Evolutionary conservation across 805 yeast genomes (phyloP).

Genomic region (Candida taoyuanica): DNA sequence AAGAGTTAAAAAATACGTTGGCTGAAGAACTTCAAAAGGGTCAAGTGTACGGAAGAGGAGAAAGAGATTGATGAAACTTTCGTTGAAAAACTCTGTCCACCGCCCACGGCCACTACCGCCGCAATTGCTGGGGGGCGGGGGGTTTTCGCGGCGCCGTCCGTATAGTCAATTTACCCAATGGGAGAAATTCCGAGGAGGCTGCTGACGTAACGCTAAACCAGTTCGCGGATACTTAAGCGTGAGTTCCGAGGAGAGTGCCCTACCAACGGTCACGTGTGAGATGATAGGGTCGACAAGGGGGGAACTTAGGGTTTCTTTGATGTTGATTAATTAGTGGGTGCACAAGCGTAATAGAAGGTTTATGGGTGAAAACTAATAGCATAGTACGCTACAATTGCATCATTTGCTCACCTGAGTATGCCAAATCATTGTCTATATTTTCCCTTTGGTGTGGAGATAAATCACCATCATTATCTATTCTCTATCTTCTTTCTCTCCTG

Average conservation of each 20-base stretch:
- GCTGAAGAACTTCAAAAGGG: conserved; percentile 12
- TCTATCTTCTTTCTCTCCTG: conserved; percentile 40
- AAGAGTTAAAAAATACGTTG: conserved; percentile 21
- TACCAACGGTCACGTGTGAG: conserved; percentile 10
- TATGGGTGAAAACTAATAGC: too few species aligned
- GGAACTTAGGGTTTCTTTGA: background rate
- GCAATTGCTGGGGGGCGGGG: too few species aligned
- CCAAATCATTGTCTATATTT: background rate
- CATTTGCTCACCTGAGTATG: too few species aligned
- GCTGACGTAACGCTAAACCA: background rate
- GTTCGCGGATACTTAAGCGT: background rate
- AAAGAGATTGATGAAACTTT: conserved; percentile 18
- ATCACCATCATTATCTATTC: too few species aligned
- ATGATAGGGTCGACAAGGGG: conserved; percentile 2
- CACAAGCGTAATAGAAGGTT: too few species aligned
- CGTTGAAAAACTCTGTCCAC: conserved; percentile 14
- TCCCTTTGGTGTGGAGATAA: background rate
- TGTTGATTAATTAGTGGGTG: background rate
- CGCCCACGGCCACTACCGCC: conserved; percentile 3
- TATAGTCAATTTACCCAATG: too few species aligned
- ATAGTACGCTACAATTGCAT: too few species aligned
- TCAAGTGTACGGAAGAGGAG: conserved; percentile 5
- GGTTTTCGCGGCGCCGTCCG: too few species aligned
- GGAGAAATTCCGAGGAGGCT: conserved; percentile 2
- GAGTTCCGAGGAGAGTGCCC: conserved; percentile 2